Percentiles rank a stretch among this genome's conserved stretches.
Evolutionary conservation across 2,329 filamentous ascomycete species (phyloP).

Genomic region (Cordyceps militaris): DNA sequence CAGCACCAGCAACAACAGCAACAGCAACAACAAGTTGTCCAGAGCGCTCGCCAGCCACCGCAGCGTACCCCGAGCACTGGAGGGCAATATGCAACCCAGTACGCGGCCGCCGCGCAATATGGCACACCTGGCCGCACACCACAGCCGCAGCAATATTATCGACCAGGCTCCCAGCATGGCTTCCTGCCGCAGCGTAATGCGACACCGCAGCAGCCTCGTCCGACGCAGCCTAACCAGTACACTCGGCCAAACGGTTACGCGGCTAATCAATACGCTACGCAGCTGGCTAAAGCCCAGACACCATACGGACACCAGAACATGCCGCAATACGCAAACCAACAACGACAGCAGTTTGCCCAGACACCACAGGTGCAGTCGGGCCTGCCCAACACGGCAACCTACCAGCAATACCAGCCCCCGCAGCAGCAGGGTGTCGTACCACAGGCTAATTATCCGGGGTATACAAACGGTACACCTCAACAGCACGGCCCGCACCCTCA

Average conservation of each 20-base stretch:
- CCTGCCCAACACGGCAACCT: constrained; percentile 29
- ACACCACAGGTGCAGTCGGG: constrained; percentile 32
- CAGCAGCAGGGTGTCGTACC: constrained; percentile 28
- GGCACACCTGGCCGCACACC: constrained; percentile 40
- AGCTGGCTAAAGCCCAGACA: constrained; percentile 45
- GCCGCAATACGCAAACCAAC: constrained; percentile 40
- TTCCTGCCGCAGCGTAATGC: constrained; percentile 30
- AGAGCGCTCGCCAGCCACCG: constrained; percentile 26
- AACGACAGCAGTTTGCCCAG: constrained; percentile 36
- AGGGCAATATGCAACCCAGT: constrained; percentile 38
- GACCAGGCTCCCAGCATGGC: constrained; percentile 15
- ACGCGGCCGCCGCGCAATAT: constrained; percentile 38
- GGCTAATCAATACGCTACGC: constrained; percentile 39
- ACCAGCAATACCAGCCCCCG: constrained; percentile 32
- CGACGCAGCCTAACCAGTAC: constrained; percentile 41
- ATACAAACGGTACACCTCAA: constrained; percentile 33
- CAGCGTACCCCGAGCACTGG: constrained; percentile 34
- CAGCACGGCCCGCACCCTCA: constrained; percentile 23
- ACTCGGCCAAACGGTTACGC: constrained; percentile 40
- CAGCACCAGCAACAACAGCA: constrained; percentile 24
- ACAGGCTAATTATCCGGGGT: constrained; percentile 30
- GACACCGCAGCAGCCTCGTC: constrained; percentile 26
- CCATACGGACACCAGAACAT: constrained; percentile 46
- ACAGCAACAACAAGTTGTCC: constrained; percentile 25
- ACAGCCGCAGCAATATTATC: constrained; percentile 33